phyloP scores from a whole-genome alignment of 495 filamentous ascomycete genomes.

The Penicillium ochrochloron region DNA sequence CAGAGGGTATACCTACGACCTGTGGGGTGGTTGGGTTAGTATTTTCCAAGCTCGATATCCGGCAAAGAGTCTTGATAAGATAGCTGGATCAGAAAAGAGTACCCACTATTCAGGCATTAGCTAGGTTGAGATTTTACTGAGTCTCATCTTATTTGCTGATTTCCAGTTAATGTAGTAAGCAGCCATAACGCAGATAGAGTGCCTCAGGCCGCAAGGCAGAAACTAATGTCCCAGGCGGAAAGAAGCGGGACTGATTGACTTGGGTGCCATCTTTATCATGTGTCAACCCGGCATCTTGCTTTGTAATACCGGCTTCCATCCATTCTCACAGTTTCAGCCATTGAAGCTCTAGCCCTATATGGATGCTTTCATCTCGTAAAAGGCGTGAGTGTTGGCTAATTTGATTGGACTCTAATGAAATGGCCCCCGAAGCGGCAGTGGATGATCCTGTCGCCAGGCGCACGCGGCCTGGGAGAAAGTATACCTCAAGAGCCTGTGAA shows the following conservation, averaged over 20 bases:
- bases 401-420: neutral
- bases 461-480: constrained; percentile 30
- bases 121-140: too few species aligned
- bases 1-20: too few species aligned
- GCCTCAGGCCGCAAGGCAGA: neutral
- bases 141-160: too few species aligned
- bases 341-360: neutral
- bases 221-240: neutral
- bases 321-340: neutral
- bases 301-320: constrained; percentile 23
- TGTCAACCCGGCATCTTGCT: constrained; percentile 16
- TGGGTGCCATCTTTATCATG: constrained; percentile 6
- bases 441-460: constrained; percentile 22
- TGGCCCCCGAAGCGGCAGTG: constrained; percentile 18
- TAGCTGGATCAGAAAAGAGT: too few species aligned
- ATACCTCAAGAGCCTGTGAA: constrained; percentile 36
- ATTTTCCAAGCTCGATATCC: too few species aligned
- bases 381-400: neutral
- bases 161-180: too few species aligned
- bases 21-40: too few species aligned
- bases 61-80: too few species aligned
- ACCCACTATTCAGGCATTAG: too few species aligned
- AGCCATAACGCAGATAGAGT: neutral
- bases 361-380: neutral
- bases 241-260: neutral